Conservation (phyloP, 2,329 filamentous ascomycete species). For the Diaporthe ampelina region DNA sequence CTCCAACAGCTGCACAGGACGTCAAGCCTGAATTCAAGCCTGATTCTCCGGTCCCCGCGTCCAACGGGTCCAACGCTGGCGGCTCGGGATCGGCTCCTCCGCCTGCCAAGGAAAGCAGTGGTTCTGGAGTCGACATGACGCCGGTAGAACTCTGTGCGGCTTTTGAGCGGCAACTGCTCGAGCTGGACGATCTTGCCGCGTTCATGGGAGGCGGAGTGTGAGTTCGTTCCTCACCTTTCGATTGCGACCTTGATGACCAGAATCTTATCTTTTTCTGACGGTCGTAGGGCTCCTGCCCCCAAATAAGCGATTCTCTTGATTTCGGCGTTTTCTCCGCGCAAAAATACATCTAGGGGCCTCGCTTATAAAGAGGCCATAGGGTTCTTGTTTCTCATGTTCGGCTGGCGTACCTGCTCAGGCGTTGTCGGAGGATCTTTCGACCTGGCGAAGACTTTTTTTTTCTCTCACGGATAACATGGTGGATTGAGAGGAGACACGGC, state of each 20-base stretch:
- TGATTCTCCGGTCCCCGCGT: slow-evolving; percentile 51
- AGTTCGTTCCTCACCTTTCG: slow-evolving; percentile 43
- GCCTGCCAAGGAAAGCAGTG: slow-evolving; percentile 37
- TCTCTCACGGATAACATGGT: not conserved
- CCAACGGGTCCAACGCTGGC: slow-evolving; percentile 46
- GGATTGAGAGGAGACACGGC: slow-evolving; percentile 8
- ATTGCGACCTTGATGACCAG: slow-evolving; percentile 33
- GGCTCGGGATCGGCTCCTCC: slow-evolving; percentile 39
- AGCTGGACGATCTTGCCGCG: slow-evolving; percentile 72
- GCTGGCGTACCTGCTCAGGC: slow-evolving; percentile 17
- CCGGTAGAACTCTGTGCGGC: slow-evolving; percentile 70
- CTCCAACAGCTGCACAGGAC: slow-evolving; percentile 45
- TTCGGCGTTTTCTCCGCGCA: slow-evolving; percentile 26
- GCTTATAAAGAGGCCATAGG: not conserved
- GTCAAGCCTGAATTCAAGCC: slow-evolving; percentile 46
- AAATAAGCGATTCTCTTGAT: slow-evolving; percentile 33
- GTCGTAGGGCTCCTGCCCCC: slow-evolving; percentile 39
- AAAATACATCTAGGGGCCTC: slow-evolving; percentile 10
- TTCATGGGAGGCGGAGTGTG: slow-evolving; percentile 75
- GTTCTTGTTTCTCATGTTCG: not conserved
- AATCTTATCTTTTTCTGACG: slow-evolving; percentile 37
- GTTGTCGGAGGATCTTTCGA: slow-evolving; percentile 2
- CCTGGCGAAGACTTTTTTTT: not conserved
- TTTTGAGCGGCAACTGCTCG: slow-evolving; percentile 72
- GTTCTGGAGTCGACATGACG: slow-evolving; percentile 65